phyloP scores from a whole-genome alignment of 148 eudicot genomes.

The Rhododendron mucronatum region DNA sequence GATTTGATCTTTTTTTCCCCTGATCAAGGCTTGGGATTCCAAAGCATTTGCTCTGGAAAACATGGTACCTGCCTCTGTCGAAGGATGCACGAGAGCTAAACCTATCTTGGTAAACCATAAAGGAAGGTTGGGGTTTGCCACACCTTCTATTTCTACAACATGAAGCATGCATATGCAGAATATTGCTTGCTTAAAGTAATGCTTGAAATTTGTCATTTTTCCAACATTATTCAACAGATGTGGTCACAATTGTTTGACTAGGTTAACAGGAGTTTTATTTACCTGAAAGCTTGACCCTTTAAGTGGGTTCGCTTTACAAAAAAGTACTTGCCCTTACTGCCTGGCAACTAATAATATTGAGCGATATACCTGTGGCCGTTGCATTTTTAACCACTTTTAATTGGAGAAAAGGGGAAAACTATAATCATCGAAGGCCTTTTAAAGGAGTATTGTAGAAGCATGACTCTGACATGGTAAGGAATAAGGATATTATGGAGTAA shows the following conservation, averaged over 20 bases:
- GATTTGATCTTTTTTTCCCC: neutral
- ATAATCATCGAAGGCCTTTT: neutral
- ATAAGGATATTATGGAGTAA: neutral
- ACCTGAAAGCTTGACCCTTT: neutral
- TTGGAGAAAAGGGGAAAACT: neutral
- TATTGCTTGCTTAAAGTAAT: neutral
- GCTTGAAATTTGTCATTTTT: neutral
- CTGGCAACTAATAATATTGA: neutral
- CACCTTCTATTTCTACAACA: neutral
- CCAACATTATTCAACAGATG: neutral
- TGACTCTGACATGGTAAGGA: neutral
- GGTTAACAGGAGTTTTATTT: neutral
- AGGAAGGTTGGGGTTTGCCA: neutral
- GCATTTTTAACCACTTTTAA: neutral
- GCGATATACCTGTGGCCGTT: neutral
- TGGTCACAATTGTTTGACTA: neutral
- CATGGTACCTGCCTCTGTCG: neutral
- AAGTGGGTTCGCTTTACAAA: neutral
- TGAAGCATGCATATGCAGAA: neutral
- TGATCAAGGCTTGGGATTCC: neutral
- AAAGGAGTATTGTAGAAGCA: neutral
- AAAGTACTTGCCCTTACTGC: neutral
- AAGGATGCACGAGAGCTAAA: neutral
- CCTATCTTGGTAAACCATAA: neutral
- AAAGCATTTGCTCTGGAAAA: neutral